phyloP scores from a whole-genome alignment of 768 basidiomycete genomes.

The Mycena indigotica region DNA sequence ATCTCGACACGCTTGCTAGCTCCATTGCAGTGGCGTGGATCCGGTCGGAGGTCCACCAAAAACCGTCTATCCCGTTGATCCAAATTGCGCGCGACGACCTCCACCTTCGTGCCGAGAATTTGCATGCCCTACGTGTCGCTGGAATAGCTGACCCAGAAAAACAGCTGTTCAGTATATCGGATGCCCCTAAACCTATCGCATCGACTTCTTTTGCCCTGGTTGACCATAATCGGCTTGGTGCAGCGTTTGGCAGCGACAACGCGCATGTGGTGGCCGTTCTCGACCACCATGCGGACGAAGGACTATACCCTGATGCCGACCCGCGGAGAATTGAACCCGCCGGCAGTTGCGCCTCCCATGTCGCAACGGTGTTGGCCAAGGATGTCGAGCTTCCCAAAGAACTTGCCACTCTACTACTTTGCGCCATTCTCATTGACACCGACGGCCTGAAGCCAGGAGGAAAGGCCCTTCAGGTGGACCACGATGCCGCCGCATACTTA shows the following conservation, averaged over 20 bases:
- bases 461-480: conserved; percentile 72
- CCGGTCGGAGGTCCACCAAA: conserved; percentile 55
- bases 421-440: conserved; percentile 87
- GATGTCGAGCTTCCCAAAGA: conserved; percentile 50
- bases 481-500: conserved; percentile 64
- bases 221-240: conserved; percentile 81
- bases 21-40: conserved; percentile 85
- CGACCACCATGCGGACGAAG: conserved; percentile 93
- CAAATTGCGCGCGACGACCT: conserved; percentile 72
- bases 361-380: conserved; percentile 37
- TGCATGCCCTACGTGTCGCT: conserved; percentile 68
- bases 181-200: conserved; percentile 56
- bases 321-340: conserved; percentile 68
- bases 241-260: conserved; percentile 45
- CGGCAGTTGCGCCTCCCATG: conserved; percentile 79
- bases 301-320: conserved; percentile 57
- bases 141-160: conserved; percentile 51
- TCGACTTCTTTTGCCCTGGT: conserved; percentile 75
- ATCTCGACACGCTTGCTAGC: conserved; percentile 88
- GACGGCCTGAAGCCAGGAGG: conserved; percentile 74
- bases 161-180: conserved; percentile 68
- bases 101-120: conserved; percentile 82
- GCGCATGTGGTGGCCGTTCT: conserved; percentile 73
- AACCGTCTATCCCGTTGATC: conserved; percentile 68
- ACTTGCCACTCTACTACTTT: conserved; percentile 78